Base-by-base conservation (phyloP, 345 rosid species). In the Salix koriyanagi region DNA sequence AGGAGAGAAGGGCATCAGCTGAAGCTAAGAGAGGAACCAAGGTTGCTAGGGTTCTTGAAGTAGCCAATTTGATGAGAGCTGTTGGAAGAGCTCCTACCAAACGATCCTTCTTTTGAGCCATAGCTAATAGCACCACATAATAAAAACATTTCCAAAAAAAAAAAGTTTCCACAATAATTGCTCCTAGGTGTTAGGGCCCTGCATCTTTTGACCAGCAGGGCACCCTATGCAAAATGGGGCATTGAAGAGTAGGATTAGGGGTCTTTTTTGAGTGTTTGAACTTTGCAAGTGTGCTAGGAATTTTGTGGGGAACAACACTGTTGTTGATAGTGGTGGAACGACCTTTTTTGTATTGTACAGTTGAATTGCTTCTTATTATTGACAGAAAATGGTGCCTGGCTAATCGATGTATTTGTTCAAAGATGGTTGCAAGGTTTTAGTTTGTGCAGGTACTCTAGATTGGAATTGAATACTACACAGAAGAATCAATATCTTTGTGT, bases 41-140 rank as follows among this genome's bases (percentile, higher is more conserved):
- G 83, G 88, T 86, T 39, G 96, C 97, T 2, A 83, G 88, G 74
- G 85, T 95, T 46, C 82, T 91, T 30, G 97, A 95, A 76, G 80
- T 91, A 4, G 86, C 96, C 82, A 93, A 91, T 85, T 87, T 95
- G 80, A 91, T 95, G 97, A 89, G 90, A 81, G 96, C 97, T n/a
- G 87, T 93, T 32, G 98, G 99, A 13, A 79, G 97, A 77, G 79
- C 99, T 74, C 99, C 99, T 7, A 85, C 84, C 12, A 96, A 96
- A 79, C 83, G 92, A 2, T 91, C 99, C 68, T 92, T 92, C 90
- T 96, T 93, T 75, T 88, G 66, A 85, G 9, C 9, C 60, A 61
- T 15, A 6, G 21, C 5, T 4, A 54, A 28, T 46, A 42, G 25
- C 6, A 23, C 42, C 34, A 8, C 44, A 30, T 32, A 32, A 16